These are phyloP conservation scores for Leccinum variicolor DNA, from an alignment of 768 basidiomycete genomes.

Conservation along the genomic window DNA sequence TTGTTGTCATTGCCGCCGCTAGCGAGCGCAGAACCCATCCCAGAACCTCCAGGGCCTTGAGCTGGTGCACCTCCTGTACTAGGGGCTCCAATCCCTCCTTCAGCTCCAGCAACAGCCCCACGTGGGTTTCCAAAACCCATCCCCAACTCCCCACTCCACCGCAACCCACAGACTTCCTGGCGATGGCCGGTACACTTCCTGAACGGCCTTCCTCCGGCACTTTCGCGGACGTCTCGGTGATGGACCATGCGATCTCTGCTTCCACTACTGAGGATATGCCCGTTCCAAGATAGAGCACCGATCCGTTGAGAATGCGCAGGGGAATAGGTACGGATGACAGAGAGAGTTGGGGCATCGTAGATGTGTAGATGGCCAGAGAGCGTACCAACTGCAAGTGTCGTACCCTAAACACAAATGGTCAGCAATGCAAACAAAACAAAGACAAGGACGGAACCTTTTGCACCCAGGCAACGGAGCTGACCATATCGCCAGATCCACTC, in stretches of 20 bases:
- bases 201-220: conserved; percentile 55
- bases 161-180: conserved; percentile 95
- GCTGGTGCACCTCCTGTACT: conserved; percentile 23
- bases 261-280: conserved; percentile 82
- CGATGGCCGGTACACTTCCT: conserved; percentile 70
- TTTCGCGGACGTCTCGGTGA: conserved; percentile 87
- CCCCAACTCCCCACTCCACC: conserved; percentile 63
- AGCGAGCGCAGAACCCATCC: conserved; percentile 61
- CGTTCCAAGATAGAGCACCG: conserved; percentile 93
- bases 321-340: conserved; percentile 75
- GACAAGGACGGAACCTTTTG: conserved; percentile 48
- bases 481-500: conserved; percentile 54
- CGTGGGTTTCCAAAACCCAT: conserved; percentile 25
- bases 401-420: conserved; percentile 45
- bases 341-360: conserved; percentile 82
- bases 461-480: conserved; percentile 93
- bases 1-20: conserved; percentile 99
- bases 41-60: conserved; percentile 29
- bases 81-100: conserved; percentile 19
- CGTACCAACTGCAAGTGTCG: conserved; percentile 90
- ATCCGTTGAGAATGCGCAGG: conserved; percentile 87
- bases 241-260: conserved; percentile 88
- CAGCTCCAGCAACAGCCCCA: conserved; percentile 24
- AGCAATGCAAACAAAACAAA: neutral
- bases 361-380: conserved; percentile 87